Base-by-base conservation (phyloP, 2,329 filamentous ascomycete species). In the Rhynchosporium agropyri region DNA sequence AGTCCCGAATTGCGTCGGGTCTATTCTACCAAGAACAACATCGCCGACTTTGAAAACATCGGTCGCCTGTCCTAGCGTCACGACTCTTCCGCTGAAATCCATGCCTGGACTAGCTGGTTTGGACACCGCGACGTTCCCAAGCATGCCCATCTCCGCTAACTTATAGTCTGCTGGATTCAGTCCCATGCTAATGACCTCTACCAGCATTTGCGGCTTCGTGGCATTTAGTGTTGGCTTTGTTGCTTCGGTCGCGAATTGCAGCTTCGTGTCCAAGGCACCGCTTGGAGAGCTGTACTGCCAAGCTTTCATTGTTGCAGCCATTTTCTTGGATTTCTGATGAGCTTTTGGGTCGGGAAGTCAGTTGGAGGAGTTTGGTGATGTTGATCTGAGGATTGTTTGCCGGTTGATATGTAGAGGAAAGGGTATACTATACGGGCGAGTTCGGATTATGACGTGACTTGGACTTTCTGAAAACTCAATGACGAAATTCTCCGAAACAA, bases 91-190 rank as follows among this genome's bases (percentile, higher is more conserved):
- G 20, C 54, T 59, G 53, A 67, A 67, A 62, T 70, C 68, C 38
- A 68, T 20, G 1, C 68, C 62, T 0, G 83, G 83, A 1, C 77
- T 77, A 2, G 79, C 80, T 0, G 80, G 79, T 4, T 71, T 73
- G 31, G 74, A 70, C 56, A 81, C 72, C 2, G 78, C 50, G 20
- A 78, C 64, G 3, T 76, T 75, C 2, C 73, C 72, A 0, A 78
- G 48, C n/a, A 78, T 65, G 3, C 76, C 74, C 2, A 83, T 75
- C 70, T 89, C 86, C 8, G 83, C 78, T 2, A 84, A 65, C 73
- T 89, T 89, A 79, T 86, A 83, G 77, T 90, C 87, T 31, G 82
- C 60, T 4, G 68, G 68, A 29, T 70, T 70, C 9, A 70, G 48
- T 3, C 65, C 55, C 36, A 58, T 53, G 12, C 62, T 53, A 42